These are phyloP conservation scores for Corymbia maculata DNA, from an alignment of 345 rosid species.

Conservation along the genomic window DNA sequence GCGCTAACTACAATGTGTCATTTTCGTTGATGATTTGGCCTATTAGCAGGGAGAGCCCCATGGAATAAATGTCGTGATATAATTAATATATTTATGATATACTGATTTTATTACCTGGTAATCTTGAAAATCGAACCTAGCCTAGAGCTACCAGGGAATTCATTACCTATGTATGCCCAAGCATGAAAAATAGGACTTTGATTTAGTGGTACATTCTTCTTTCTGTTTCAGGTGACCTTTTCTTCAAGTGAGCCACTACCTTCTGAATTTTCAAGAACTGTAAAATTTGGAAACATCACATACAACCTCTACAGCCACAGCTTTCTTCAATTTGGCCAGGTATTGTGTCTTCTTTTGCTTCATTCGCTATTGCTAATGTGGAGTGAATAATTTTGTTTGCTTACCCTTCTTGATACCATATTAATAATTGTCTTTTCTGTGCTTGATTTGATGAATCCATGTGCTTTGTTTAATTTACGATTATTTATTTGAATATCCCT, in stretches of 20 bases:
- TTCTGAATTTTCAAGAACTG: conserved; percentile 45
- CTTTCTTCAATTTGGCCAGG: conserved; percentile 90
- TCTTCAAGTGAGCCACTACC: conserved; percentile 63
- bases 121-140: not conserved
- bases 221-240: conserved; percentile 61
- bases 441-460: not conserved
- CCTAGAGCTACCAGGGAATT: not conserved
- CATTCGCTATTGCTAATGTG: not conserved
- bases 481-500: not conserved
- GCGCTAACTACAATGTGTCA: not conserved
- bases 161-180: not conserved
- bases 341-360: conserved; percentile 6
- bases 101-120: not conserved
- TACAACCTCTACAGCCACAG: conserved; percentile 88
- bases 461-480: not conserved
- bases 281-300: conserved; percentile 47
- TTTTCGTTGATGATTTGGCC: not conserved
- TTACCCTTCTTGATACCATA: not conserved
- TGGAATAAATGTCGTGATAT: not conserved
- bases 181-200: not conserved
- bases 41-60: not conserved
- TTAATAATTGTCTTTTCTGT: not conserved
- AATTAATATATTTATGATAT: not conserved
- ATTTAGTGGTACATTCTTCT: not conserved
- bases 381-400: not conserved